A percentile compares a stretch with the other conserved stretches of the same genome.
phyloP scores from a whole-genome alignment of 768 basidiomycete genomes.

The Boletus reticulatus region DNA sequence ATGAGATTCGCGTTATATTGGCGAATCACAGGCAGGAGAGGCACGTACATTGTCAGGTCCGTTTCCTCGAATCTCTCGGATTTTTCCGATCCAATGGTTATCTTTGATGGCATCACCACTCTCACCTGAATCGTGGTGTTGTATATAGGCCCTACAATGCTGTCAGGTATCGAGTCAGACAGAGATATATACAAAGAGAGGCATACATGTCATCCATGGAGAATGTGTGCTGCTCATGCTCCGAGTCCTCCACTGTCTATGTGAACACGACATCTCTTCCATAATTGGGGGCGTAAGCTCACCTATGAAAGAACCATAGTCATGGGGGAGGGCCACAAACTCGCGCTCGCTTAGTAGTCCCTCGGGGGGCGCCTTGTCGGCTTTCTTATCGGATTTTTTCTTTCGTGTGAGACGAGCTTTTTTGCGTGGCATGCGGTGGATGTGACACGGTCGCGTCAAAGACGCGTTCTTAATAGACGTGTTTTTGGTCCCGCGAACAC shows the following conservation, averaged over 20 bases:
- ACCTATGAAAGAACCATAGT: constrained; percentile 20
- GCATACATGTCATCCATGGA: constrained; percentile 34
- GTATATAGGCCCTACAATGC: constrained; percentile 35
- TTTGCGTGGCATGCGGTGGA: constrained; percentile 23
- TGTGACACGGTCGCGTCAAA: constrained; percentile 18
- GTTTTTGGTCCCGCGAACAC: constrained; percentile 12
- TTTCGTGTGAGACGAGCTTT: constrained; percentile 13
- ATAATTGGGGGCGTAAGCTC: not conserved
- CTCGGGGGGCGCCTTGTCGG: not conserved
- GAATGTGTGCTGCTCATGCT: constrained; percentile 26
- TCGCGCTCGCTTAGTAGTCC: constrained; percentile 7
- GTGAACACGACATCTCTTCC: not conserved
- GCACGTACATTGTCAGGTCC: constrained; percentile 30
- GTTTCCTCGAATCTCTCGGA: constrained; percentile 42
- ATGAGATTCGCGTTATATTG: not conserved
- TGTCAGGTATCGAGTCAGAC: not conserved
- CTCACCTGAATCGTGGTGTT: not conserved
- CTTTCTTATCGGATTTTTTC: constrained; percentile 8
- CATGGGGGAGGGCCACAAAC: constrained; percentile 7
- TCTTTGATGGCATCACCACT: constrained; percentile 21
- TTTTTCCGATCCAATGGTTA: constrained; percentile 53
- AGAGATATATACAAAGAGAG: no score
- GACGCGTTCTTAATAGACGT: constrained; percentile 31
- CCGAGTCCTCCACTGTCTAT: constrained; percentile 12
- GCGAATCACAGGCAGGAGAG: not conserved